Evolutionary conservation across 495 filamentous ascomycete species (phyloP), one percentile per base, ranked within the genome.

Genomic region (Beverwykella pulmonaria): DNA sequence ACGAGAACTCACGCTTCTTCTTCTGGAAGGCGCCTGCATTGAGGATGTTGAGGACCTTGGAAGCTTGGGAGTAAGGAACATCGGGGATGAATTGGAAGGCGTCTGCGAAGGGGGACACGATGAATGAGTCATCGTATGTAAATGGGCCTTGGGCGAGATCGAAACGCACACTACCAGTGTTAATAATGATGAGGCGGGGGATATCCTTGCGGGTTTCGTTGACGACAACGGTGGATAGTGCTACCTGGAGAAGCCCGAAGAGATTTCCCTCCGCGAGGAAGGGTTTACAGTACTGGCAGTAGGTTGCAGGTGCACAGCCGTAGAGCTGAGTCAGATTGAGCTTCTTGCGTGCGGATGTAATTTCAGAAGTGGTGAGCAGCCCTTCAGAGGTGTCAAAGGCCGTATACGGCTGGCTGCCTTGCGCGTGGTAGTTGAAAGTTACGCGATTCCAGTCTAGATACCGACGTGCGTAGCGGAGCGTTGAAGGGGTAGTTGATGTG

Each of bases 371-470:
- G 27, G 93, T 86, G 47, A 90, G 88, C 19, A 79, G 80, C 34
- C 94, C 94, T 48, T 87, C 84, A 9, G 87, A 81, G 2, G 93
- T 98, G 14, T 85, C 83, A 72, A 98, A 98, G 1, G 86, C 87
- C 0, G 74, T 91, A 84, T 34, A 90, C 84, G 8, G 82, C 83
- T 69, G 46, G 58, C 69, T 39, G 73, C 75, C 30, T 65, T n/a
- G 8, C 5, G 89, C 89, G 71, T 98, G 94, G 67, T 96, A 83
- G 63, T 91, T 80, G 65, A 92, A 88, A 2, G 93, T 95, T 61
- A 82, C 86, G 6, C 97, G 82, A 69, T 98, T 98, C 76, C 94
- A 96, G 75, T 98, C 94, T 72, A 98, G 93, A 76, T 98, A 98
- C 50, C 88, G 83, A 48, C 95, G 86, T 60, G 84, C 70, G 54